Base-by-base conservation (phyloP, 192 early-diverging fungal species). In the Backusella mclennaniae region DNA sequence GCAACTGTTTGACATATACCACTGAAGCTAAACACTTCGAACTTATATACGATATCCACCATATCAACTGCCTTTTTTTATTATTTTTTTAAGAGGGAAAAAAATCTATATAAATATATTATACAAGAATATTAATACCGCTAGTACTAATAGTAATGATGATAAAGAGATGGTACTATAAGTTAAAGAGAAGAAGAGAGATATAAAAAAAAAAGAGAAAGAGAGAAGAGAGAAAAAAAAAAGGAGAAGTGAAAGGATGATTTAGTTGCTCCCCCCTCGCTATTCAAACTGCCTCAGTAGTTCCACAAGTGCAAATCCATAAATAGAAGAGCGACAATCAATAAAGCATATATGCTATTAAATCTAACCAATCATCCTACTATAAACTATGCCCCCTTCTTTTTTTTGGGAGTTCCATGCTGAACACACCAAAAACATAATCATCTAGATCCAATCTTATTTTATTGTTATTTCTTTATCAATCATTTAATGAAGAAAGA, bases 1-100 rank as follows among this genome's bases (percentile, higher is more conserved):
- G 95, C 90, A 49, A 96, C 91, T 49, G 88, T 90, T 41, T 85
- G 86, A 82, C 98, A 99, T 75, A 98, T 93, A 75, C 91, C 89
- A 87, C 94, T 93, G 82, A 98, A 99, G 80, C 88, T 92, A 59
- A 94, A 96, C 75, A 96, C 96, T 76, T 83, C 74, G 42, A 84
- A 84, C 44, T 78, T 77, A 75, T 75, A 78, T 3, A 72, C 66
- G 73, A 80, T 82, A 52, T 82, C 52, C 11, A 76, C 73, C 80
- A 82, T 82, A 49, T 49, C 19, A 44, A 44, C 15, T 44, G 15
- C 0, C 42, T 44, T 39, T 39, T 44, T 44, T 41, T 9, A 33
- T 44, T 44, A 3, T 33, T 15, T 44, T 5, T 73, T 29, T 36
- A n/a, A 4, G 23, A 52, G 21, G 21, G 21, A 56, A 23, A 56